Conservation (phyloP, 2,329 filamentous ascomycete species). For the Aspergillus calidoustus region DNA sequence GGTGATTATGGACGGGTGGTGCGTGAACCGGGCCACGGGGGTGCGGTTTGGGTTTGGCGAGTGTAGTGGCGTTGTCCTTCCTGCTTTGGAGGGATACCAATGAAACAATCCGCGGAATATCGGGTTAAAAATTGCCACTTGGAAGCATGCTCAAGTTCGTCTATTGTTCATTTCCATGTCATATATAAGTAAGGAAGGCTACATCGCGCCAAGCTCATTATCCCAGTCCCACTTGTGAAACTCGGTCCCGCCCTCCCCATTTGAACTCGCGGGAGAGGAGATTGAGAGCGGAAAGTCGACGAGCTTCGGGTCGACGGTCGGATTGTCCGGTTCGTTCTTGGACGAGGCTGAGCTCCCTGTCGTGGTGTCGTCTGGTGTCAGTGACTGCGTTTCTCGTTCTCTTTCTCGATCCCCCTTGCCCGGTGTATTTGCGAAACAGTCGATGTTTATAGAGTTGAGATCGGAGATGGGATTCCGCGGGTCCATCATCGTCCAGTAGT, state of each 20-base stretch:
- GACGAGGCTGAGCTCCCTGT: background rate
- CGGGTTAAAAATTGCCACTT: background rate
- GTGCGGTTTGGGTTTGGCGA: slow-evolving; percentile 21
- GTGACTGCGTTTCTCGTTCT: background rate
- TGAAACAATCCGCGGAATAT: background rate
- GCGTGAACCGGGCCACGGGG: slow-evolving; percentile 16
- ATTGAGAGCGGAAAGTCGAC: background rate
- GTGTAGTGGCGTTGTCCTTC: slow-evolving; percentile 16
- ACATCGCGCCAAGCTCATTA: background rate
- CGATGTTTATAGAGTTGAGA: slow-evolving; percentile 5
- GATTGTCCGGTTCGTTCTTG: background rate
- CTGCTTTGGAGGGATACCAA: slow-evolving; percentile 10
- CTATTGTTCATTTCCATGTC: no score
- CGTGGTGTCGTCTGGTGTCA: background rate
- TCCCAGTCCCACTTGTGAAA: background rate
- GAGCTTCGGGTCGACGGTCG: background rate
- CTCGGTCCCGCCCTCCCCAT: background rate
- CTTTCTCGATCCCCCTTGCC: background rate
- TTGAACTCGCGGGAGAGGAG: background rate
- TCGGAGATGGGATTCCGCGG: slow-evolving; percentile 24
- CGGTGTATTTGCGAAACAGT: slow-evolving; percentile 6
- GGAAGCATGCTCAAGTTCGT: no score
- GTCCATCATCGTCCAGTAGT: slow-evolving; percentile 31
- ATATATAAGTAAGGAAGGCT: no score
- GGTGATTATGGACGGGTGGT: slow-evolving; percentile 23